Evolutionary conservation across 106 monocot species (phyloP).

Genomic region (Dactylorhiza incarnata): DNA sequence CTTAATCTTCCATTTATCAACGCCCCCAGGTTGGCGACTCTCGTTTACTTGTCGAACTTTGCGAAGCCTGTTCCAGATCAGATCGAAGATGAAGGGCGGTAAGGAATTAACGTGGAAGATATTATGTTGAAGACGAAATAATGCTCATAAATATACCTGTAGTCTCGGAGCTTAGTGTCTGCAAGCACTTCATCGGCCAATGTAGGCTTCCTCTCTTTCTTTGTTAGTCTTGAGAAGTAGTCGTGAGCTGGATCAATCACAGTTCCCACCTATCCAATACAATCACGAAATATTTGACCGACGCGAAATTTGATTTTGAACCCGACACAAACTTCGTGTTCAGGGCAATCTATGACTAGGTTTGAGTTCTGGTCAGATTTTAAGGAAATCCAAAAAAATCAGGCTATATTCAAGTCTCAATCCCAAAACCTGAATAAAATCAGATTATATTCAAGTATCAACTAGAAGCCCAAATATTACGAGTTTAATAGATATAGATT

Average conservation of each 20-base stretch:
- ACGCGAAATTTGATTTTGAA: no score
- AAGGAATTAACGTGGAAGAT: neutral
- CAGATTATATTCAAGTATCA: neutral
- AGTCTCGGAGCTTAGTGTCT: slow-evolving; percentile 45
- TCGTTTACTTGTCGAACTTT: slow-evolving; percentile 56
- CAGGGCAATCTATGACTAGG: neutral
- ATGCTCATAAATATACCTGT: slow-evolving; percentile 35
- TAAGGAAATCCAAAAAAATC: neutral
- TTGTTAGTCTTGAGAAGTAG: slow-evolving; percentile 76
- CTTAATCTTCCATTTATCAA: slow-evolving; percentile 67
- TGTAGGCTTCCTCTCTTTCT: slow-evolving; percentile 80
- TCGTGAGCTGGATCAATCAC: slow-evolving; percentile 69
- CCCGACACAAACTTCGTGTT: no score
- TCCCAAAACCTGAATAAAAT: no score
- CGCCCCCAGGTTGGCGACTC: slow-evolving; percentile 23
- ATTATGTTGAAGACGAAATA: neutral
- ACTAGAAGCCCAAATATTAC: neutral
- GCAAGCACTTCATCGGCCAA: slow-evolving; percentile 71
- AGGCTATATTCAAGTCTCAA: neutral
- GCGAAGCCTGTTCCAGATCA: slow-evolving; percentile 37
- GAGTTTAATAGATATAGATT: no score
- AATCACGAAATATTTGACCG: neutral
- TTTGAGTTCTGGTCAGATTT: neutral
- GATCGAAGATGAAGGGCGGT: neutral
- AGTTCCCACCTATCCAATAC: slow-evolving; percentile 50